Percentiles rank a stretch among this genome's conserved stretches.
phyloP scores from a whole-genome alignment of 2,329 filamentous ascomycete genomes.

The Keithomyces neogunnii region DNA sequence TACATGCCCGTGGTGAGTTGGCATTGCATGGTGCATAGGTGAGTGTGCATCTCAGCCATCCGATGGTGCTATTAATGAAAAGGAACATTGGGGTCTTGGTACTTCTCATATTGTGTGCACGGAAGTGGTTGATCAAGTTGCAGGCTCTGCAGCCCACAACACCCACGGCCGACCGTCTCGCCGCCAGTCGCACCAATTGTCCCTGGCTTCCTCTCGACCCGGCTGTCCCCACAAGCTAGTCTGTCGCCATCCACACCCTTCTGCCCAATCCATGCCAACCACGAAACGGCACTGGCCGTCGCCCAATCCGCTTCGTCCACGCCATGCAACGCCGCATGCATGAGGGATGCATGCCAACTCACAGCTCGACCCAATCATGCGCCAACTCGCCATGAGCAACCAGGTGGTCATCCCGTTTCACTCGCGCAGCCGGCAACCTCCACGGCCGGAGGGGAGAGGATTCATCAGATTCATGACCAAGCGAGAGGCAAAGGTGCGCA shows the following conservation, averaged over 20 bases:
- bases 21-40: slow-evolving; percentile 13
- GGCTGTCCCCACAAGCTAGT: neutral
- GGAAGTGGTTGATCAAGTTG: no score
- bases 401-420: neutral
- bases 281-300: slow-evolving; percentile 10
- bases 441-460: neutral
- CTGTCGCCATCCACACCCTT: neutral
- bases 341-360: slow-evolving; percentile 15
- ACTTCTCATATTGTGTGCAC: no score
- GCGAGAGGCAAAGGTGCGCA: neutral
- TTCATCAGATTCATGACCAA: neutral
- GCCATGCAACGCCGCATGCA: slow-evolving; percentile 16
- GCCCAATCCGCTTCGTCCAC: slow-evolving; percentile 20
- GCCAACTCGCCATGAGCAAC: slow-evolving; percentile 5
- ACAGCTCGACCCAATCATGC: slow-evolving; percentile 21
- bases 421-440: neutral
- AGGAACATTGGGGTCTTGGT: no score
- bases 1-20: slow-evolving; percentile 10
- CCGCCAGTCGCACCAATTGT: neutral
- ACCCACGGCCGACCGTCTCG: neutral
- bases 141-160: neutral
- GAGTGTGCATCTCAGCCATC: neutral
- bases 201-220: neutral
- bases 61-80: no score
- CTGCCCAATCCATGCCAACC: slow-evolving; percentile 13